A percentile compares a stretch with the other conserved stretches of the same genome.
Conservation (phyloP, 225 moss, liverwort and hornwort species). For the Physcomitrium patens region DNA sequence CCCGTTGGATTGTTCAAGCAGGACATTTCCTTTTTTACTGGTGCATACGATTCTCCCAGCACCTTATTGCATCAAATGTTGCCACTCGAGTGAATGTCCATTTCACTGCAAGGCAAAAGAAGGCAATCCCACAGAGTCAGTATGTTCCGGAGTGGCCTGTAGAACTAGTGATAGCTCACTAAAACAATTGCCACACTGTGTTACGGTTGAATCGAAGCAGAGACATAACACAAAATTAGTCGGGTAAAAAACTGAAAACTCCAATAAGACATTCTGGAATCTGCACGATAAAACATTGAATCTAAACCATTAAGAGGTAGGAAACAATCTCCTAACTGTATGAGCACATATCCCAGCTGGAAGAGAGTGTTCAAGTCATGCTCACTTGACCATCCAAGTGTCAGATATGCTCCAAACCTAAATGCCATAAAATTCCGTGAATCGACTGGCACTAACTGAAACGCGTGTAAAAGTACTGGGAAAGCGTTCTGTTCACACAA, state of each 20-base stretch:
- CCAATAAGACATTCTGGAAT: too few relatives aligned
- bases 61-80: slow-evolving; percentile 17
- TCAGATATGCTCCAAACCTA: slow-evolving; percentile 13
- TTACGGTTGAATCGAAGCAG: background rate
- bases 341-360: background rate
- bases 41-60: slow-evolving; percentile 11
- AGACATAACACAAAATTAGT: slow-evolving; percentile 4
- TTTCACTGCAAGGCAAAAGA: slow-evolving; percentile 27
- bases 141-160: background rate
- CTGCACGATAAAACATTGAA: too few relatives aligned
- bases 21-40: slow-evolving; percentile 18
- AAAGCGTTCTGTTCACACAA: slow-evolving; percentile 11
- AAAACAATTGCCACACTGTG: background rate
- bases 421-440: background rate
- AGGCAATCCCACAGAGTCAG: background rate
- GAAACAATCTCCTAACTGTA: too few relatives aligned
- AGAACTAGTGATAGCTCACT: background rate
- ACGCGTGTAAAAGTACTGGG: background rate
- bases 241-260: background rate
- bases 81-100: slow-evolving; percentile 9
- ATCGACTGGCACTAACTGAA: slow-evolving; percentile 14
- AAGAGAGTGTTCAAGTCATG: background rate
- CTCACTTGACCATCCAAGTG: background rate
- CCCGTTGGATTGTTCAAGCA: slow-evolving; percentile 33
- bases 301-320: too few relatives aligned